phyloP scores from a whole-genome alignment of 1,284 basidiomycete genomes.

The Sanghuangporus sanghuang region DNA sequence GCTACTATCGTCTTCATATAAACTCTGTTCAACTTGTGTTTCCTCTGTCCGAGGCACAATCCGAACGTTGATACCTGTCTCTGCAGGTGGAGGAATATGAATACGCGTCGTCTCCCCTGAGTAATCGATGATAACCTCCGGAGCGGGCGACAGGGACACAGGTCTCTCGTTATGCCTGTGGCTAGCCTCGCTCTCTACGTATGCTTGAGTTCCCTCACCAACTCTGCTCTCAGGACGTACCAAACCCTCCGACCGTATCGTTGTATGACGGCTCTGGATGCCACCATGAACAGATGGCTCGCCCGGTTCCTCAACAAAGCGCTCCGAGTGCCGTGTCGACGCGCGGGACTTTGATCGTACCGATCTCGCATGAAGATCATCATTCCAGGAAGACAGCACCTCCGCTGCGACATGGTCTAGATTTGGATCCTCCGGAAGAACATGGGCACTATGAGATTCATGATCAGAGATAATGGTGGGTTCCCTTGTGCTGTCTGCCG shows the following conservation, averaged over 20 bases:
- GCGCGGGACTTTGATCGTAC: not conserved
- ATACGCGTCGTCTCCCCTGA: slow-evolving; percentile 7
- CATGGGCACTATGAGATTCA: not conserved
- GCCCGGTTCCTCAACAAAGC: not conserved
- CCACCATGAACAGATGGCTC: not conserved
- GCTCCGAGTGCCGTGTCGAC: not conserved
- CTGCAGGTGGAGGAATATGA: slow-evolving; percentile 5
- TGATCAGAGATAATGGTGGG: not conserved
- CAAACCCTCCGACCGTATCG: not conserved
- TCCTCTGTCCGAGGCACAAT: not conserved
- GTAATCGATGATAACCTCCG: slow-evolving; percentile 10
- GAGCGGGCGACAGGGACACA: not conserved
- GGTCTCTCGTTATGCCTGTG: not conserved
- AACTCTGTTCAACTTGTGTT: not conserved
- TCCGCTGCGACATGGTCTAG: not conserved
- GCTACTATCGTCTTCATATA: not conserved
- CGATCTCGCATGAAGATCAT: not conserved
- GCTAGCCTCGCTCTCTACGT: not conserved
- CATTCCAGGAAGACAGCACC: not conserved
- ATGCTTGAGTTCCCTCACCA: not conserved
- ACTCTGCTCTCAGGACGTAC: not conserved
- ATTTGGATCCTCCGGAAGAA: not conserved
- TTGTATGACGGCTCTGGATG: not conserved
- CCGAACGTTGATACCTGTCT: not conserved
- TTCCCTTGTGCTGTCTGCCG: not conserved